Evolutionary conservation across 2,329 filamentous ascomycete genomes (phyloP), one percentile per base, ranked within the genome.

Genomic region (Ascochyta lentis): DNA sequence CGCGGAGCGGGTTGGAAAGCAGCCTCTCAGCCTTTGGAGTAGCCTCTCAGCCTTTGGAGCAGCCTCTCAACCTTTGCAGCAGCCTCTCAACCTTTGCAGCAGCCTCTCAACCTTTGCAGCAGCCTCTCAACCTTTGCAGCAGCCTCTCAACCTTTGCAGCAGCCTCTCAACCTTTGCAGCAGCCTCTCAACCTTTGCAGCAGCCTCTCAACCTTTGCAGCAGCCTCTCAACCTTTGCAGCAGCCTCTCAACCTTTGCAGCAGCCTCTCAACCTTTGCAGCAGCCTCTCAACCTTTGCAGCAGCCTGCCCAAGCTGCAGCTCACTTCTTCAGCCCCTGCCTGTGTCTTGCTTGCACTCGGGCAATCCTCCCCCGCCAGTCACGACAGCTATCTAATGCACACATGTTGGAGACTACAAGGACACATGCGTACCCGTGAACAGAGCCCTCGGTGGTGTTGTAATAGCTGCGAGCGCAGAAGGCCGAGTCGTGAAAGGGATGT

Each of bases 371-470:
- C 26, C 56, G 38, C 49, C 54, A 52, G 53, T 68, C 65, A 68
- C 64, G 40, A 62, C 27, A 66, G 49, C 65, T 68, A 68, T 65
- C 55, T 68, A 68, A 58, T 59, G 57, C 61, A 66, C 55, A 55
- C 55, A 57, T 58, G 56, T 35, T 47, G 47, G 49, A 37, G 40
- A 59, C 49, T 50, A 54, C 53, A 42, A 45, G 33, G 49, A 33
- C 51, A 51, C 46, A 45, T 44, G 42, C 39, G 43, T 40, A 39
- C 35, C 26, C 38, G 40, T 47, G 10, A 23, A 35, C 34, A 40
- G 13, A 23, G 44, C 37, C 34, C 33, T 24, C 41, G 24, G 37
- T 42, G 45, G 34, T 45, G 35, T 16, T 27, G 48, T 9, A 9
- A 35, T n/a, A 33, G 38, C n/a, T 22, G 41, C 23, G 15, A 45